Evolutionary conservation across 306 rosid species (phyloP), one percentile per base, ranked within the genome.

Genomic region (Begonia fuchsioides): DNA sequence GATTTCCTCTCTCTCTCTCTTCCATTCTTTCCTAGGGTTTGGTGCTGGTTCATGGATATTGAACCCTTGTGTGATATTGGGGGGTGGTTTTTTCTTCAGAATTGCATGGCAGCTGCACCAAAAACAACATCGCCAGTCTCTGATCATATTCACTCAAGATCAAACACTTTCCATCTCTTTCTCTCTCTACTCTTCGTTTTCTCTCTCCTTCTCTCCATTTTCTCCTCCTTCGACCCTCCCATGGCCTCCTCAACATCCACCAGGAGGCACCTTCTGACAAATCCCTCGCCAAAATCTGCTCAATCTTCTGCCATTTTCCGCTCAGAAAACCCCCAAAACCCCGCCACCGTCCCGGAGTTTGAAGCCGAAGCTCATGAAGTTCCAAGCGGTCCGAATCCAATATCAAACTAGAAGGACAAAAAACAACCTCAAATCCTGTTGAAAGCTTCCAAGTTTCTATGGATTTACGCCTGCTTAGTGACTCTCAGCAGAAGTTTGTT

Each of bases 11-110:
- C 35, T 26, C 35, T 5, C 35, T 26, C 8, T 8, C 35, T 50
- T 43, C 65, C 14, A n/a, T 54, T 56, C 61, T 74, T 58, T 69
- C 32, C 63, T 74, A 73, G 44, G 67, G 73, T 71, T 72, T 75
- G 87, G 72, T 11, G 78, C 80, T 72, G 90, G 97, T 88, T 84
- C 74, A 88, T 88, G 97, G 97, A 84, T 84, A 78, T 88, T 88
- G 97, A 88, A 76, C 77, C 86, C 90, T 79, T 84, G 84, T 84
- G 95, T 93, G 67, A 59, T 76, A 64, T 85, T 76, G 98, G 95
- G 98, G 98, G 97, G 87, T 84, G 94, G 92, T 75, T 63, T 74
- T 69, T 82, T 81, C 54, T 81, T 80, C 76, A 77, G 56, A 81
- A 66, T 77, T 90, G 98, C 85, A 90, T 90, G 98, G 98, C 94